A percentile compares a stretch with the other conserved stretches of the same genome.
These are phyloP conservation scores for Arthrobotrys megalospora DNA, from an alignment of 2,329 filamentous ascomycete species.

Conservation along the genomic window DNA sequence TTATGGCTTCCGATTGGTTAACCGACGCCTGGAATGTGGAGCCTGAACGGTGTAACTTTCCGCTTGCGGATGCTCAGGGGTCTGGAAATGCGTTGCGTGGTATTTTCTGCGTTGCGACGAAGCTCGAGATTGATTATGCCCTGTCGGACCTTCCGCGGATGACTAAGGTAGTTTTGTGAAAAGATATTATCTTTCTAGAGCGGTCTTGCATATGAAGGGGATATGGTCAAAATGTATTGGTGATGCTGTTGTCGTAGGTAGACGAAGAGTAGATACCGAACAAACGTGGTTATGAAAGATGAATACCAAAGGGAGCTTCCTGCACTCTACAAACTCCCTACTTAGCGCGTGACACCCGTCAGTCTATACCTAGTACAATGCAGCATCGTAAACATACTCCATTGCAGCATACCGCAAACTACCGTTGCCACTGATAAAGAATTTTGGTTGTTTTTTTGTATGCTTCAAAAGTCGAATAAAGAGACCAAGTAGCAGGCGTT, in stretches of 20 bases:
- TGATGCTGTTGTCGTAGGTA: too few species aligned
- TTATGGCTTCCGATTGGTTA: constrained; percentile 27
- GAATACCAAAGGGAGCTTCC: too few species aligned
- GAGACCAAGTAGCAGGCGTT: neutral
- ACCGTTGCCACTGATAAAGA: neutral
- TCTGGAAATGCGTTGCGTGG: constrained; percentile 12
- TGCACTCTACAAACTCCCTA: too few species aligned
- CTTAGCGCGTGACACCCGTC: too few species aligned
- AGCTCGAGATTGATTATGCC: neutral
- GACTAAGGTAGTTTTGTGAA: neutral
- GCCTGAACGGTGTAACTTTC: constrained; percentile 34
- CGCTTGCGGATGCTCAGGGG: neutral
- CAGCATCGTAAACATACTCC: too few species aligned
- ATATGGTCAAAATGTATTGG: too few species aligned
- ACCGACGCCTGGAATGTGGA: neutral
- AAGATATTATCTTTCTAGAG: too few species aligned
- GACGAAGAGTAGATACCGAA: too few species aligned
- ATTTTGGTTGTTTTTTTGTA: neutral
- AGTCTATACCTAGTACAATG: too few species aligned
- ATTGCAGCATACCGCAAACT: neutral
- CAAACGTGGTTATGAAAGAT: too few species aligned
- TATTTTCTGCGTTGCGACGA: constrained; percentile 6
- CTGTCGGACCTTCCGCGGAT: too few species aligned
- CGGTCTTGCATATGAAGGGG: too few species aligned
- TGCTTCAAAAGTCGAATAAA: neutral